Conservation (phyloP, 202 grass and related monocot genomes). For the Panicum hallii region DNA sequence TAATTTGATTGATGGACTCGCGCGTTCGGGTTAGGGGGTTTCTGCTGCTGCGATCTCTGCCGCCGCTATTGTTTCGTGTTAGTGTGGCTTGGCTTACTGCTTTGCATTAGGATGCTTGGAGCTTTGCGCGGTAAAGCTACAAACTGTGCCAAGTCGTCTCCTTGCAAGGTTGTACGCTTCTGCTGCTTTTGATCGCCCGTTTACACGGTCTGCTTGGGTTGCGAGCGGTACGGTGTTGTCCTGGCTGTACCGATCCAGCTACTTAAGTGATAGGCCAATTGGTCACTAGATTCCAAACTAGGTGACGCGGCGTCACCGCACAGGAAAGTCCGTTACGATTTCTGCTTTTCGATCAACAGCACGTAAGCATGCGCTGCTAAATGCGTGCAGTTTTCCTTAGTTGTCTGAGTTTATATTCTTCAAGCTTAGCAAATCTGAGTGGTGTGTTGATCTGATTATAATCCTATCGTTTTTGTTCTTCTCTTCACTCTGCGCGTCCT, state of each 20-base stretch:
- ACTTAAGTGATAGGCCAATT: conserved; percentile 15
- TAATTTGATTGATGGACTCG: neutral
- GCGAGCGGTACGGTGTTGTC: conserved; percentile 31
- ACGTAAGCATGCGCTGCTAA: neutral
- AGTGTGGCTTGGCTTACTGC: neutral
- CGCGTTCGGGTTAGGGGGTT: neutral
- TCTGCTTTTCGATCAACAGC: conserved; percentile 20
- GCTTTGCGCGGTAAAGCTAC: conserved; percentile 16
- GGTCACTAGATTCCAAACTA: neutral
- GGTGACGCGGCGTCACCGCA: neutral
- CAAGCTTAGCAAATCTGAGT: neutral
- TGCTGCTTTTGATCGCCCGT: neutral
- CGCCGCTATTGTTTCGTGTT: neutral
- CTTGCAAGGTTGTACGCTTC: neutral
- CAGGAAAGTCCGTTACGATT: neutral
- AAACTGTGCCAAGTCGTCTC: neutral
- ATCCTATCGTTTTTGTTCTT: neutral
- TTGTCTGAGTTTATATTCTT: neutral
- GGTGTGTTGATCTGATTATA: neutral
- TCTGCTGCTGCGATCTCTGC: neutral
- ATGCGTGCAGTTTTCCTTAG: neutral
- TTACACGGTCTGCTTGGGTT: neutral
- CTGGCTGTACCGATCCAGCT: conserved; percentile 26
- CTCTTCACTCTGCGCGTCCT: neutral
- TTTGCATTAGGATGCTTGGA: neutral